These are phyloP conservation scores for Xeromyces bisporus DNA, from an alignment of 495 filamentous ascomycete species.

Conservation along the genomic window DNA sequence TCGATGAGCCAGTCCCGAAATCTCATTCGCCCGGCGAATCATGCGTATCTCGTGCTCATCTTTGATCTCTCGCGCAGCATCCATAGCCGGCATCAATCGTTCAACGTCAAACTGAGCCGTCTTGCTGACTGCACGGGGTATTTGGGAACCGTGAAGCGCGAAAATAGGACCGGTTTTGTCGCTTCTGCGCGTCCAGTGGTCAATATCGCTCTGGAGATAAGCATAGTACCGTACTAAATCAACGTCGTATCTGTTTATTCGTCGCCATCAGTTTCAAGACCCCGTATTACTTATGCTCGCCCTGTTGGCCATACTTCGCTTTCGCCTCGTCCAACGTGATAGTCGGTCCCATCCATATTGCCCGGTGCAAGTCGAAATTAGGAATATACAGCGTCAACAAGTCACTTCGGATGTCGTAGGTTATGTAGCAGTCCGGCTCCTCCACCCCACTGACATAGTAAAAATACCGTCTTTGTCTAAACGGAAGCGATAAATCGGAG, in stretches of 20 bases:
- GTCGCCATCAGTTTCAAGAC: conserved; percentile 21
- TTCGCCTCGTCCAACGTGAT: conserved; percentile 56
- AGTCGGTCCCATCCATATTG: conserved; percentile 92
- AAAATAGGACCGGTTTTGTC: conserved; percentile 17
- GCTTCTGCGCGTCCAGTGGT: conserved; percentile 44
- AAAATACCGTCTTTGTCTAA: conserved; percentile 80
- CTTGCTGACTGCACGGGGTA: conserved; percentile 30
- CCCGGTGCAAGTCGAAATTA: conserved; percentile 66
- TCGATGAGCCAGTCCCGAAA: conserved; percentile 59
- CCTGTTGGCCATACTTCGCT: conserved; percentile 33
- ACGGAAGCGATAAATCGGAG: conserved; percentile 58
- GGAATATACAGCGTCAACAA: conserved; percentile 83
- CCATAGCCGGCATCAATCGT: conserved; percentile 46
- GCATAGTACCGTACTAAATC: conserved; percentile 52
- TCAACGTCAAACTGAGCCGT: conserved; percentile 27
- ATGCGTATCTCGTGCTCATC: conserved; percentile 61
- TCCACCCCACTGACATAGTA: conserved; percentile 83
- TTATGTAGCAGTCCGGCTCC: conserved; percentile 64
- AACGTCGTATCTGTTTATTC: conserved; percentile 45
- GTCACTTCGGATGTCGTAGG: conserved; percentile 59
- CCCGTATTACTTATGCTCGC: conserved; percentile 34
- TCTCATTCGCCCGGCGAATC: conserved; percentile 60
- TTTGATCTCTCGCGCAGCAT: conserved; percentile 60
- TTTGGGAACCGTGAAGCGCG: conserved; percentile 22
- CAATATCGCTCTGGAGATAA: conserved; percentile 45